Base-by-base conservation (phyloP, 148 eudicot species). In the Chenopodium album region DNA sequence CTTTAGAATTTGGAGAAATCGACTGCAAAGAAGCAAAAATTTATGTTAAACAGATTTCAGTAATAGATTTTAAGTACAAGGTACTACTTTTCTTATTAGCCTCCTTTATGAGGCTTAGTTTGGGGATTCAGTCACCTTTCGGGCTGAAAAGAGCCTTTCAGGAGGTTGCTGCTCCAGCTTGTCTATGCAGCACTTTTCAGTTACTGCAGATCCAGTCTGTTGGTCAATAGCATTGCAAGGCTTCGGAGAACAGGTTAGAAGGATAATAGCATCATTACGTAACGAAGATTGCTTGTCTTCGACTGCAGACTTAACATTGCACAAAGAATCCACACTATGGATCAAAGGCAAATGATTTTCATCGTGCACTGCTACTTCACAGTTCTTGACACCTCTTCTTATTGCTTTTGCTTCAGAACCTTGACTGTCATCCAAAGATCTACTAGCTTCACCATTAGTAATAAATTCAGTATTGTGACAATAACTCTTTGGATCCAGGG, bases 1-100 rank as follows among this genome's bases (percentile, higher is more conserved):
- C 92, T 86, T 91, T 94, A 86, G 95, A 94, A 78, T 84, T 84
- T 67, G 98, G 99, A 81, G 97, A 91, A 80, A 92, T 89, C 12
- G 81, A 87, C 99, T 96, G 93, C 82, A 85, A 73, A 47, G 77
- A 44, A 12, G 79, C 67, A 28, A 26, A 88, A 26, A 12, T 62
- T 16, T 19, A 13, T 64, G 67, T 65, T 70, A 88, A 47, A 56
- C 68, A 56, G 71, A 34, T 14, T 17, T 31, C 52, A 9, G 52
- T 47, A 47, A 1, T 1, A 48, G 52, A 9, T 34, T 34, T 34
- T 34, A 34, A 34, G 37, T 5, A 37, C 44, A 7, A 37, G 44
- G 44, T 1, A 29, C 1, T 23, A 76, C 28, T 4, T 37, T 26
- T 50, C 13, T 71, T 60, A 16, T n/a, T 17, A 52, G 16, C 41